Conservation (phyloP, 1,284 basidiomycete genomes). For the Tremellales sp. region DNA sequence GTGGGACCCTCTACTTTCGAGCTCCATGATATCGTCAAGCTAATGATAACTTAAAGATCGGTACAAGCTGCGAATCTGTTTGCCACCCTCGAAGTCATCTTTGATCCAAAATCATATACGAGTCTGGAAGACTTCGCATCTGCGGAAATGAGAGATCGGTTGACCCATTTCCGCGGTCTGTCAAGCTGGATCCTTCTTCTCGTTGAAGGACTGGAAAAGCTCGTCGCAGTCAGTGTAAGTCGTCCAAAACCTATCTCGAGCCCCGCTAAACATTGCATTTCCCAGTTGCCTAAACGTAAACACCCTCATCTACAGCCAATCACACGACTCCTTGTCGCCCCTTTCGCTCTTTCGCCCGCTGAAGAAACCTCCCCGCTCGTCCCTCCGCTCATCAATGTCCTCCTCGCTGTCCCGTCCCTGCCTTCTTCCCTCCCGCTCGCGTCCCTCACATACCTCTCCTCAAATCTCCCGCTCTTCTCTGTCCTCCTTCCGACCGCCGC, state of each 20-base stretch:
- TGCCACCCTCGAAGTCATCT: slow-evolving; percentile 15
- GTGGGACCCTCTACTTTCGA: too few relatives aligned
- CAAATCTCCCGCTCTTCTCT: slow-evolving; percentile 37
- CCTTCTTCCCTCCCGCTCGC: slow-evolving; percentile 41
- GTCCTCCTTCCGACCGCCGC: slow-evolving; percentile 36
- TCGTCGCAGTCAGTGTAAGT: slow-evolving; percentile 34
- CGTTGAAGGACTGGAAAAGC: slow-evolving; percentile 22
- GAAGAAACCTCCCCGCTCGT: slow-evolving; percentile 17
- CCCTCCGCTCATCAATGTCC: slow-evolving; percentile 30
- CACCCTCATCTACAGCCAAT: slow-evolving; percentile 33
- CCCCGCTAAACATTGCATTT: too few relatives aligned
- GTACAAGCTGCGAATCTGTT: slow-evolving; percentile 10
- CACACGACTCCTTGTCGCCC: slow-evolving; percentile 37
- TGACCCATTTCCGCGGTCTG: slow-evolving; percentile 8
- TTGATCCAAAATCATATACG: slow-evolving; percentile 16
- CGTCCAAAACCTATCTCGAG: not conserved
- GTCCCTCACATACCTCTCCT: slow-evolving; percentile 40
- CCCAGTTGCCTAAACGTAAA: slow-evolving; percentile 36
- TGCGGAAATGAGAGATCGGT: slow-evolving; percentile 11
- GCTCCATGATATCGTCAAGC: not conserved
- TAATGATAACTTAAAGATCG: slow-evolving; percentile 11
- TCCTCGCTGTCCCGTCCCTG: slow-evolving; percentile 43
- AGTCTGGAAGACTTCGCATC: not conserved
- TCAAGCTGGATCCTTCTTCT: slow-evolving; percentile 36
- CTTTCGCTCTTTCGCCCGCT: slow-evolving; percentile 19